A percentile compares a stretch with the other conserved stretches of the same genome.
Evolutionary conservation across 352 stramenopile species (phyloP).

Genomic region (Phytophthora ohioensis): DNA sequence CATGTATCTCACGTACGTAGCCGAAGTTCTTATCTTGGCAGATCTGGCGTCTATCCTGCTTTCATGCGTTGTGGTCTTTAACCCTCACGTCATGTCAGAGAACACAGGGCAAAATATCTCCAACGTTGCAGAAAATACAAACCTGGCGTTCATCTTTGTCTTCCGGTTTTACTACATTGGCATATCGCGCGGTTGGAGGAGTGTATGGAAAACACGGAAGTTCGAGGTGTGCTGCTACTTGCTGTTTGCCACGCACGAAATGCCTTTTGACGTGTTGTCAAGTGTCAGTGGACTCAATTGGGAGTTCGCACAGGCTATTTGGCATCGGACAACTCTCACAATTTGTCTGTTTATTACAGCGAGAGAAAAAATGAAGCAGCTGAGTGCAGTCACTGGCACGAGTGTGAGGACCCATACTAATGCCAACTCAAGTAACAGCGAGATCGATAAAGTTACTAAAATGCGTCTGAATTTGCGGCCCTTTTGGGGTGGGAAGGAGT

Average conservation of each 20-base stretch:
- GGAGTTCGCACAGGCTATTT: conserved; percentile 54
- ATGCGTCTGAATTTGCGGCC: not conserved
- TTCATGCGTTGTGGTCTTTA: conserved; percentile 17
- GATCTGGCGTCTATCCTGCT: conserved; percentile 26
- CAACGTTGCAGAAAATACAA: conserved; percentile 34
- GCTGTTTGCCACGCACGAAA: conserved; percentile 52
- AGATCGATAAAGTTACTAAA: not conserved
- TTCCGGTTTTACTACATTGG: conserved; percentile 52
- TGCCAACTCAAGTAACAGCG: conserved; percentile 8
- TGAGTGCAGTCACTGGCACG: not conserved
- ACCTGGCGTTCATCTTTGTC: conserved; percentile 40
- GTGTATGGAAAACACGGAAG: conserved; percentile 35
- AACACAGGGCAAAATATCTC: conserved; percentile 10
- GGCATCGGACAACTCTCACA: conserved; percentile 45
- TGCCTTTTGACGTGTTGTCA: conserved; percentile 43
- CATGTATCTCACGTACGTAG: conserved; percentile 38
- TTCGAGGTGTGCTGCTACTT: conserved; percentile 40
- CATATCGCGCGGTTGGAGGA: conserved; percentile 36
- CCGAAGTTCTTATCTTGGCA: conserved; percentile 37
- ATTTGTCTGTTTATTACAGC: conserved; percentile 45
- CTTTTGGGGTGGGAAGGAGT: not conserved
- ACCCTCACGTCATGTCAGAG: conserved; percentile 7
- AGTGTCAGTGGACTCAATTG: conserved; percentile 40
- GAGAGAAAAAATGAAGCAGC: conserved; percentile 22
- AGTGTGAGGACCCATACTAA: not conserved